A percentile compares a stretch with the other conserved stretches of the same genome.
Evolutionary conservation across 2,329 filamentous ascomycete species (phyloP).

Genomic region (Diaporthe ilicicola): DNA sequence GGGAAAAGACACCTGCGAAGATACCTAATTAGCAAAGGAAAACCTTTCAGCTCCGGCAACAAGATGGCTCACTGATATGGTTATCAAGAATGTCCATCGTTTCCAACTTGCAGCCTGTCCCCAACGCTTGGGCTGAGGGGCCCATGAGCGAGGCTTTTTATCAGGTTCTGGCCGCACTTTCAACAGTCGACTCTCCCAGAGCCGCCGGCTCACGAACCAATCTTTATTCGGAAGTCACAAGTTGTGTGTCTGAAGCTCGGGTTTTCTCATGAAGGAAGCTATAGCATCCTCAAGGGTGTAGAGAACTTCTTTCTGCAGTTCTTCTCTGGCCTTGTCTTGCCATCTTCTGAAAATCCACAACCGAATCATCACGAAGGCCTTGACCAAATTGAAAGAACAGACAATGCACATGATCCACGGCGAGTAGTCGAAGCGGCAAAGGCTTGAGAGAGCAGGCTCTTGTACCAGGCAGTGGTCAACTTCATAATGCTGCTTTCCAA

Average conservation of each 20-base stretch:
- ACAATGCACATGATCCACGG: slow-evolving; percentile 37
- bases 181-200: background rate
- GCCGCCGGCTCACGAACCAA: background rate
- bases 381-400: slow-evolving; percentile 37
- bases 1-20: slow-evolving; percentile 20
- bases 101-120: background rate
- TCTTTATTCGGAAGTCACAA: background rate
- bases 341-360: slow-evolving; percentile 31
- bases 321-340: slow-evolving; percentile 4
- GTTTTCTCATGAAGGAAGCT: slow-evolving; percentile 10
- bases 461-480: slow-evolving; percentile 39
- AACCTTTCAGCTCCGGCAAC: background rate
- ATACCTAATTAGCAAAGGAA: background rate
- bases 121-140: background rate
- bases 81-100: background rate
- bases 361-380: slow-evolving; percentile 34
- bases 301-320: slow-evolving; percentile 18
- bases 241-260: background rate
- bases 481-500: slow-evolving; percentile 38
- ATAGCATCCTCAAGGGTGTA: slow-evolving; percentile 37
- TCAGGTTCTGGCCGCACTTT: slow-evolving; percentile 30
- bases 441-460: slow-evolving; percentile 11
- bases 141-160: background rate
- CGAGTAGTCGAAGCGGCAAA: slow-evolving; percentile 39
- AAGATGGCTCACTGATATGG: background rate